Conservation (phyloP, 805 yeast species). For the Maudiozyma bulderi region DNA sequence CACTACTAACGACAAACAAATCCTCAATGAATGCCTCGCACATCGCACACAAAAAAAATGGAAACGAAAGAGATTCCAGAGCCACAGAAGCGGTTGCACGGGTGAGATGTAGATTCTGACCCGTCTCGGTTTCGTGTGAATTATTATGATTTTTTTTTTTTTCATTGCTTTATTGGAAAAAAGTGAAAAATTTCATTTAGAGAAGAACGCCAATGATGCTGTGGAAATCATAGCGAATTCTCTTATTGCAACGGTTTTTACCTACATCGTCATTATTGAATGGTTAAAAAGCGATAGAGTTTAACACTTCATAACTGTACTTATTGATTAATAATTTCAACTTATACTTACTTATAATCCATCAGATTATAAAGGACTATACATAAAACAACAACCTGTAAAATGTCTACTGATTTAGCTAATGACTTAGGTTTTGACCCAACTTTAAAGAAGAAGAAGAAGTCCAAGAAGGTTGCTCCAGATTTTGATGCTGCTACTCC, state of each 20-base stretch:
- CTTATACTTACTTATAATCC: background rate
- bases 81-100: too few relatives aligned
- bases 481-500: conserved; percentile 33
- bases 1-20: background rate
- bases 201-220: background rate
- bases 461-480: conserved; percentile 42
- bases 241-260: background rate
- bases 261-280: too few relatives aligned
- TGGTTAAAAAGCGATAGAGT: too few relatives aligned
- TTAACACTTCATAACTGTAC: background rate
- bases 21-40: background rate
- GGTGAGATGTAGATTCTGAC: background rate
- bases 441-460: conserved; percentile 70
- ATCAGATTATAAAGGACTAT: background rate
- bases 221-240: background rate
- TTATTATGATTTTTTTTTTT: background rate
- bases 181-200: background rate
- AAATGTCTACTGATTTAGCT: conserved; percentile 28
- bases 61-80: background rate
- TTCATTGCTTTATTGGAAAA: background rate
- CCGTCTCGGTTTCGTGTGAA: background rate
- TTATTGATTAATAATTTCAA: background rate
- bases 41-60: background rate
- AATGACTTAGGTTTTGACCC: conserved; percentile 59
- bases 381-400: background rate